Conservation (phyloP, 768 basidiomycete genomes). For the Boletus vermiculosoides region DNA sequence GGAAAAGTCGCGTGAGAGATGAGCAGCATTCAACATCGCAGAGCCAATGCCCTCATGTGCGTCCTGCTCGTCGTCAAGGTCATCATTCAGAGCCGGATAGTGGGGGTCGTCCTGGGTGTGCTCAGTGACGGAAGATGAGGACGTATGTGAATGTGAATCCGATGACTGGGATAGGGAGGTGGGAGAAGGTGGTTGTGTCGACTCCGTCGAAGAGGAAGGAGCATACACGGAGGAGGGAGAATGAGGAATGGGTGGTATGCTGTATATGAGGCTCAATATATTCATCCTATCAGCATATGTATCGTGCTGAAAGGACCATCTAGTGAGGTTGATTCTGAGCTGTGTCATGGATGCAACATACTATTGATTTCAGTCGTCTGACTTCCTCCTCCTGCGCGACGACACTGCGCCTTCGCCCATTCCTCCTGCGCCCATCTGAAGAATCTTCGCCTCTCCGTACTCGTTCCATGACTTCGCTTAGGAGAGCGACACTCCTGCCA, state of each 20-base stretch:
- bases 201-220: constrained; percentile 38
- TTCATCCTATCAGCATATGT: constrained; percentile 95
- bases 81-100: constrained; percentile 19
- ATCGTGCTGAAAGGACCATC: constrained; percentile 62
- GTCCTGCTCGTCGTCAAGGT: constrained; percentile 34
- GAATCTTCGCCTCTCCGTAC: constrained; percentile 84
- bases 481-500: constrained; percentile 77
- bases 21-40: constrained; percentile 40
- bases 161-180: constrained; percentile 39
- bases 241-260: constrained; percentile 74
- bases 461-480: constrained; percentile 91
- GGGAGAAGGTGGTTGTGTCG: constrained; percentile 38
- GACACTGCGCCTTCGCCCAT: constrained; percentile 68
- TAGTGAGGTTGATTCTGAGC: constrained; percentile 14
- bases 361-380: constrained; percentile 80
- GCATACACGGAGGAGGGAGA: constrained; percentile 54
- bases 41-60: constrained; percentile 45
- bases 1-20: constrained; percentile 31
- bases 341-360: constrained; percentile 43
- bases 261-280: constrained; percentile 86
- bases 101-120: constrained; percentile 39
- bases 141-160: constrained; percentile 51
- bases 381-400: constrained; percentile 94
- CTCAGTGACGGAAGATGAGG: constrained; percentile 44
- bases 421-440: constrained; percentile 60